Base-by-base conservation (phyloP, 176 grass and related monocot genomes). In the Raddia distichophylla region DNA sequence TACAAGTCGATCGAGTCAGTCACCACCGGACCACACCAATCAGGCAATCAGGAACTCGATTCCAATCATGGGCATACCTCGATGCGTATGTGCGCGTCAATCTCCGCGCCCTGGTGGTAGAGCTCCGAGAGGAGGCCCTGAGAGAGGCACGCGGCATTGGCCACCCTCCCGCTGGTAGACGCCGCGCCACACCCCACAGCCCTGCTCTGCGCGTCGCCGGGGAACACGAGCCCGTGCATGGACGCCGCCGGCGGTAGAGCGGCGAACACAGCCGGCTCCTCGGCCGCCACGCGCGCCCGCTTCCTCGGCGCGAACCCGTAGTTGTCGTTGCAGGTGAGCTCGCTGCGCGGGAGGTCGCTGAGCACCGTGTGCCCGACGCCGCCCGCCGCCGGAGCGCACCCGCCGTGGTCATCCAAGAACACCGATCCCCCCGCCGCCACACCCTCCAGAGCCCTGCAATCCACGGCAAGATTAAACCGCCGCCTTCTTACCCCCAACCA, bases 251-350 rank as follows among this genome's bases (percentile, higher is more conserved):
- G 68, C 58, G 51, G 47, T 4, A 82, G 59, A 19, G 35, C 42
- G 7, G 9, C 8, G 50, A 79, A 48, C 1, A 14, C 80, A 0
- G 49, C 6, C 27, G 20, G 0, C 3, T 67, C 54, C 0, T 82
- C 80, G 0, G 10, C 37, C 1, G 5, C 48, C 18, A 86, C 2
- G 11, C 87, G 78, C 3, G 83, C 8, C 0, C 59, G 60, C 51
- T 86, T 90, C 78, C 66, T 59, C 1, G 88, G 78, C 11, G 17
- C 43, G 19, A 86, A 65, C 0, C 14, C 71, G 60, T 51, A 18
- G 74, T 57, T 68, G 32, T 64, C 44, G 66, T 67, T 78, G 73
- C 78, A 82, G 3, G 88, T 86, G 72, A 90, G 83, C 83, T 90
- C 78, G 73, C 83, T 90, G 3, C 78, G 60, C 7, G 65, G 83